Conservation (phyloP, 768 basidiomycete genomes). For the Amanita molliuscula region DNA sequence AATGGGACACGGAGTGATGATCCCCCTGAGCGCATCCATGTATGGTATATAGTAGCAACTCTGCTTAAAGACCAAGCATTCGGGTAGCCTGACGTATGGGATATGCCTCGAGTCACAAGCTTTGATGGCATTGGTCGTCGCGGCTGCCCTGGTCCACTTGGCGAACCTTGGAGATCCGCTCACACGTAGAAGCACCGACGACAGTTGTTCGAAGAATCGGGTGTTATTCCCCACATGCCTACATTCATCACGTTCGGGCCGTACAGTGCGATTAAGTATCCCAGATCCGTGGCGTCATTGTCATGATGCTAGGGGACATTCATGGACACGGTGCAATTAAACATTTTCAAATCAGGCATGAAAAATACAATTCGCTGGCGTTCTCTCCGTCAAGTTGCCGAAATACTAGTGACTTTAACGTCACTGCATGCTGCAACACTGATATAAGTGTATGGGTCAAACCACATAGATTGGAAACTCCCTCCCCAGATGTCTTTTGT, state of each 20-base stretch:
- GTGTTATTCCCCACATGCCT: conserved; percentile 2
- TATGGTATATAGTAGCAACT: not conserved
- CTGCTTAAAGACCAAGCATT: not conserved
- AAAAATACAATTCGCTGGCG: conserved; percentile 6
- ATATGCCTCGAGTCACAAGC: conserved; percentile 2
- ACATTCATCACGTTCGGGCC: conserved; percentile 1
- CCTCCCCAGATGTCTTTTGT: conserved; percentile 14
- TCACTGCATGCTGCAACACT: conserved; percentile 15
- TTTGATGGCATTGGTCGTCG: conserved; percentile 3
- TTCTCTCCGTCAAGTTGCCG: conserved; percentile 32
- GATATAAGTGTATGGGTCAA: conserved; percentile 14
- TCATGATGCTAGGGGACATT: conserved; percentile 7
- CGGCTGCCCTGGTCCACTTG: not conserved
- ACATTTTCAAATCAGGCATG: conserved; percentile 10
- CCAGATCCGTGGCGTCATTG: conserved; percentile 6
- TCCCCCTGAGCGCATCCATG: not conserved
- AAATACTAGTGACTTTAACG: conserved; percentile 19
- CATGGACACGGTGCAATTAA: conserved; percentile 9
- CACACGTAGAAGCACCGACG: conserved; percentile 4
- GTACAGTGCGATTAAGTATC: not conserved
- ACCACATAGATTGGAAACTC: conserved; percentile 10
- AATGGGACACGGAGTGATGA: not conserved
- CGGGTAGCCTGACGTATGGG: not conserved
- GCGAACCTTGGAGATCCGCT: not conserved
- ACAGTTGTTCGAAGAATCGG: not conserved